Evolutionary conservation across 2,329 filamentous ascomycete genomes (phyloP), one percentile per base, ranked within the genome.

Genomic region (Emergomyces pasteurianus): DNA sequence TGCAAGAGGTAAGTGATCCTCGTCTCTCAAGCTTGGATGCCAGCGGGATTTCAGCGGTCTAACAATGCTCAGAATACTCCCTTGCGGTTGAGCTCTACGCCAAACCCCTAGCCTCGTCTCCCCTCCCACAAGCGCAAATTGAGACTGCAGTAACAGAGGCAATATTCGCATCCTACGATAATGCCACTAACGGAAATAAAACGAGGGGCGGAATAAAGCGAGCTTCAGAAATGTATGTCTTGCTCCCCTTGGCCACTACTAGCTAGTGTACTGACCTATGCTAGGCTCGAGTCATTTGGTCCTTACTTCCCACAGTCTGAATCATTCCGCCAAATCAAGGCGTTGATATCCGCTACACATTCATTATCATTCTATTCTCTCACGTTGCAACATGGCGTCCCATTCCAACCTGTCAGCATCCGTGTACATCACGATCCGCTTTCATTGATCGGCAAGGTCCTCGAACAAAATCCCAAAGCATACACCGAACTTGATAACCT

Each of bases 401-500:
- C 83, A 1, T 86, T 87, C 67, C 81, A 84, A 66, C 84, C 84
- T 2, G 84, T 86, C 66, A 85, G 81, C 67, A 86, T 87, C 61
- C 81, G 84, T n/a, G 81, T 84, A 47, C 83, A 81, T 65, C 73
- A 79, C 10, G 83, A 86, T 67, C 83, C 84, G 6, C 71, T 86
- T 4, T 78, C 78, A 0, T 72, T 87, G 28, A 75, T 87, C 58
- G 77, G 78, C 61, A 86, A 82, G 67, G 77, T 87, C 0, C 76
- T 87, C 9, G 80, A 83, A 52, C 84, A 87, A 66, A 87, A 87
- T 61, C 68, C 75, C 0, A 78, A 79, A 61, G 83, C 81, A 65
- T 87, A 86, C 67, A 83, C 83, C 2, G 83, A 86, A 66, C 73
- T 87, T 0, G 84, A 87, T 63, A 83, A 86, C 65, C 74, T 87